Conservation (phyloP, 129 eudicot genomes). For the Gnaphalium uliginosum region DNA sequence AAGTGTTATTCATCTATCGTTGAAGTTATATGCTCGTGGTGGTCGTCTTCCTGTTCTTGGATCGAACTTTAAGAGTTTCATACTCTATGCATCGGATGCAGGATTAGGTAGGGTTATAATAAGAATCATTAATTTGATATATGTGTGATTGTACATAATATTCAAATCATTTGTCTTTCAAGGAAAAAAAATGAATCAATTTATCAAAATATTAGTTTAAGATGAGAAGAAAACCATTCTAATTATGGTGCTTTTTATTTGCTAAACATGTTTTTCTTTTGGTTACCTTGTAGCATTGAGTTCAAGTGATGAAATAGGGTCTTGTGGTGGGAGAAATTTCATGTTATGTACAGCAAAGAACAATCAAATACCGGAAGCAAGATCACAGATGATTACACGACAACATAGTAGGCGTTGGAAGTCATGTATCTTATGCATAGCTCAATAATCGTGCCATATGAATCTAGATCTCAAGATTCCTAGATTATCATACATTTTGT, state of each 20-base stretch:
- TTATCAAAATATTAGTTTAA: neutral
- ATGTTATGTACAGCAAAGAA: slow-evolving; percentile 49
- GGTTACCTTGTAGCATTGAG: slow-evolving; percentile 37
- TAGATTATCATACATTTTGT: neutral
- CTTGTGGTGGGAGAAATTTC: slow-evolving; percentile 54
- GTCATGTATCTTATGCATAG: slow-evolving; percentile 33
- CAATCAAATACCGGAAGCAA: slow-evolving; percentile 28
- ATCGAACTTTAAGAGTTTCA: slow-evolving; percentile 37
- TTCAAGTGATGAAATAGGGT: slow-evolving; percentile 49
- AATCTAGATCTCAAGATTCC: neutral
- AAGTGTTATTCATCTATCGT: slow-evolving; percentile 41
- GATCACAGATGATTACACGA: slow-evolving; percentile 27
- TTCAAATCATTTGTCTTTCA: neutral
- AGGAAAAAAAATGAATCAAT: neutral
- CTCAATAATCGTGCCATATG: neutral
- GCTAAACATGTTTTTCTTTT: neutral
- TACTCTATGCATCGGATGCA: slow-evolving; percentile 49
- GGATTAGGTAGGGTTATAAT: slow-evolving; percentile 35
- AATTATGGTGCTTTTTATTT: neutral
- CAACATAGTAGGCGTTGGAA: slow-evolving; percentile 46
- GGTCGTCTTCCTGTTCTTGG: slow-evolving; percentile 65
- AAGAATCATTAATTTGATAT: neutral
- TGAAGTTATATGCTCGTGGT: slow-evolving; percentile 54
- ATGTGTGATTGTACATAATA: no score
- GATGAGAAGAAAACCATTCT: neutral